Conservation (phyloP, 23 red algal genomes). For the Porphyridium purpureum region DNA sequence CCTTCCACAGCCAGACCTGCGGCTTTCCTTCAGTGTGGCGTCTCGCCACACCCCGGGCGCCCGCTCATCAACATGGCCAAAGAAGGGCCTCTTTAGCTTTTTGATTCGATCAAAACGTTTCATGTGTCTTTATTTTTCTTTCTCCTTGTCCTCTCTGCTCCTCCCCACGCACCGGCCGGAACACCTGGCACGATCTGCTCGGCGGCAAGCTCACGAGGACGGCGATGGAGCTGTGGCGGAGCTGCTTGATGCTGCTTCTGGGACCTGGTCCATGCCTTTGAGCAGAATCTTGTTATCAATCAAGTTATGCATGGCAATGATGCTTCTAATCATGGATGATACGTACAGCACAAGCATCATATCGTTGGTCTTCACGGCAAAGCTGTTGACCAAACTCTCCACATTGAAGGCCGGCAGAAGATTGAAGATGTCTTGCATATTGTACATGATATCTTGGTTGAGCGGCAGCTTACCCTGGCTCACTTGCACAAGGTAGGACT, state of each 20-base stretch:
- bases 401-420: slow-evolving; percentile 45
- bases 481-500: slow-evolving; percentile 65
- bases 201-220: no score
- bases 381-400: slow-evolving; percentile 36
- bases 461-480: slow-evolving; percentile 47
- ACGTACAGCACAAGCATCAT: slow-evolving; percentile 89
- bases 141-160: no score
- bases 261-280: slow-evolving; percentile 53
- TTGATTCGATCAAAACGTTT: no score
- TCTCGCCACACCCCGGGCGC: no score
- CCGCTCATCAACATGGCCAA: no score
- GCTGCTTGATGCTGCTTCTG: slow-evolving; percentile 23
- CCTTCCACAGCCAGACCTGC: no score
- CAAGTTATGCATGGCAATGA: slow-evolving; percentile 79
- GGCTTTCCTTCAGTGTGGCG: no score
- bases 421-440: slow-evolving; percentile 90
- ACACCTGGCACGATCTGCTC: no score
- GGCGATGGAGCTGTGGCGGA: no score
- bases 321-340: slow-evolving; percentile 56
- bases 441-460: slow-evolving; percentile 95
- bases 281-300: slow-evolving; percentile 92
- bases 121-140: no score
- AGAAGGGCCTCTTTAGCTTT: no score
- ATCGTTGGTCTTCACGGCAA: slow-evolving; percentile 74
- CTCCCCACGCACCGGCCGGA: no score